phyloP scores from a whole-genome alignment of 768 basidiomycete species.

The Leccinum incarnatum region DNA sequence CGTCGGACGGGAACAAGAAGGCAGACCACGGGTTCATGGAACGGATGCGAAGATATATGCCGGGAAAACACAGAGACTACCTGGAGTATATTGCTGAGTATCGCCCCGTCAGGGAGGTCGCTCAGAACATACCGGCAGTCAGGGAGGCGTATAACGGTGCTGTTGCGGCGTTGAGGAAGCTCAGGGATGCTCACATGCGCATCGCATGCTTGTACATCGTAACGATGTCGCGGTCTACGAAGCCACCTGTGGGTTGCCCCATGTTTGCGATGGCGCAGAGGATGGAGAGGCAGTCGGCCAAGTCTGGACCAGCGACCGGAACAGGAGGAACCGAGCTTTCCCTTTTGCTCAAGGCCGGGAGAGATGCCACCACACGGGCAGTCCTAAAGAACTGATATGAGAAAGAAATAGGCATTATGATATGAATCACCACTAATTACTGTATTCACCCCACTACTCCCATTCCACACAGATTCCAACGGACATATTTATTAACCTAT shows the following conservation, averaged over 20 bases:
- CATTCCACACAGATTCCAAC: not conserved
- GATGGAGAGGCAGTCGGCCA: constrained; percentile 41
- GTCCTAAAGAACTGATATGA: constrained; percentile 38
- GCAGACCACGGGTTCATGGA: constrained; percentile 84
- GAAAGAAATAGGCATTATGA: not conserved
- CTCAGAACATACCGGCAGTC: constrained; percentile 52
- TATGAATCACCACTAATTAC: constrained; percentile 16
- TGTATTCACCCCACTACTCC: not conserved
- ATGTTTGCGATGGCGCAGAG: constrained; percentile 54
- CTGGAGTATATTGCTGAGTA: constrained; percentile 61
- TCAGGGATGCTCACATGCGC: constrained; percentile 87
- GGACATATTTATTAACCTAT: constrained; percentile 27
- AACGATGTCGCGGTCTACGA: constrained; percentile 70
- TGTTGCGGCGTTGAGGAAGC: constrained; percentile 72
- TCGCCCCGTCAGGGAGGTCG: constrained; percentile 62
- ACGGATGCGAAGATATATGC: constrained; percentile 95
- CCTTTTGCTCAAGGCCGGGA: constrained; percentile 79
- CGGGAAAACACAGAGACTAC: constrained; percentile 84
- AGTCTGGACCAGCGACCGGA: constrained; percentile 61
- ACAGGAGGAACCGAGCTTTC: constrained; percentile 90
- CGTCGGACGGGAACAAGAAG: constrained; percentile 62
- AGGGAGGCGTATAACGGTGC: constrained; percentile 78
- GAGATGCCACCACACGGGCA: constrained; percentile 80
- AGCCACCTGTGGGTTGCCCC: constrained; percentile 46
- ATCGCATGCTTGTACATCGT: constrained; percentile 88